phyloP scores from a whole-genome alignment of 371 early-diverging fungal genomes.

The Syncephalastrum contaminatum region DNA sequence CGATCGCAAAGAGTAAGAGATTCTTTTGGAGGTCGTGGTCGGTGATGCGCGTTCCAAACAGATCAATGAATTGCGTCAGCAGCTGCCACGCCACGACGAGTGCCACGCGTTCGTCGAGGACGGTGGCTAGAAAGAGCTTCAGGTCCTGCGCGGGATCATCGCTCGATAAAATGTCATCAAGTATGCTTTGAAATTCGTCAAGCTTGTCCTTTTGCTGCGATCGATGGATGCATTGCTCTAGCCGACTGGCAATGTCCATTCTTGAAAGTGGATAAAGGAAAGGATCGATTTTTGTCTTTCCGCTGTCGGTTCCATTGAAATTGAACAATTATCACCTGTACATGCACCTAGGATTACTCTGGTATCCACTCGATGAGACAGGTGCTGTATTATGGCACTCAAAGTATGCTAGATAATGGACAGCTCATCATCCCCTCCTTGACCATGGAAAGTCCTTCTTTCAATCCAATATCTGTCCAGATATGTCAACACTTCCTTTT shows the following conservation, averaged over 20 bases:
- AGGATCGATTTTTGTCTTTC: too few species aligned
- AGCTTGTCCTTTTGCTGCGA: slow-evolving; percentile 45
- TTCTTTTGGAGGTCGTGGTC: slow-evolving; percentile 47
- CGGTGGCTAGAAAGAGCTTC: slow-evolving; percentile 55
- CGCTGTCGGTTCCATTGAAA: too few species aligned
- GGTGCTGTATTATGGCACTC: too few species aligned
- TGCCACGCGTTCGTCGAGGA: slow-evolving; percentile 73
- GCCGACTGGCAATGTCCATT: slow-evolving; percentile 31
- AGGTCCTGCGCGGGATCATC: slow-evolving; percentile 25
- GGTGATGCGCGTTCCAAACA: slow-evolving; percentile 34
- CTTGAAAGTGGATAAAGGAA: too few species aligned
- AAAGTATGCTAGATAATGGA: too few species aligned
- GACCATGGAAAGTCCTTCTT: too few species aligned
- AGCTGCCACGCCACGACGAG: slow-evolving; percentile 76
- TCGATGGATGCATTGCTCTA: slow-evolving; percentile 28
- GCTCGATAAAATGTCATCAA: slow-evolving; percentile 29
- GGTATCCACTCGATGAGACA: too few species aligned
- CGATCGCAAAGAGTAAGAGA: slow-evolving; percentile 57
- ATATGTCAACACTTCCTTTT: too few species aligned
- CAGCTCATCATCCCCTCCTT: too few species aligned
- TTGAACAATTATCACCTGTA: too few species aligned
- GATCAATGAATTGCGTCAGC: slow-evolving; percentile 59
- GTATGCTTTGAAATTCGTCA: slow-evolving; percentile 32
- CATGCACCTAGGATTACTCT: too few species aligned
- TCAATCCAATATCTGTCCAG: too few species aligned